Conservation (phyloP, 768 basidiomycete species). For the Suillus ampliporus region DNA sequence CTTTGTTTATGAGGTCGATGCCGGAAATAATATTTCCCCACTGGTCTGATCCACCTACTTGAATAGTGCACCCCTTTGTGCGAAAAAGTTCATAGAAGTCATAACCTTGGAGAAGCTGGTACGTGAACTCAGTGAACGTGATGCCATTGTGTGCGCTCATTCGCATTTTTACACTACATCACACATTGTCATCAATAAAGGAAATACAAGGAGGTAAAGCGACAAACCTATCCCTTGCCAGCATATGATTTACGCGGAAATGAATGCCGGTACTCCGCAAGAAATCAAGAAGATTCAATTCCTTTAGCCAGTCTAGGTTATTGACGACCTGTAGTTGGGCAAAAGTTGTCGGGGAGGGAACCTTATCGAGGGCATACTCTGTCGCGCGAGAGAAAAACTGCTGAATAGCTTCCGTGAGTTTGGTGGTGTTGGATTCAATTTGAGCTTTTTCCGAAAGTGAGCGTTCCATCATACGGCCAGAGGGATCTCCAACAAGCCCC, state of each 20-base stretch:
- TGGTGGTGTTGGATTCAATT: slow-evolving; percentile 67
- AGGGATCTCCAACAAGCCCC: slow-evolving; percentile 96
- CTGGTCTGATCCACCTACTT: slow-evolving; percentile 97
- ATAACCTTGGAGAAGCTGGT: slow-evolving; percentile 96
- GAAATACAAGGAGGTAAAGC: neutral
- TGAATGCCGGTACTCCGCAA: slow-evolving; percentile 80
- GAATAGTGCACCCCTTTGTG: slow-evolving; percentile 73
- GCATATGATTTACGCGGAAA: slow-evolving; percentile 87
- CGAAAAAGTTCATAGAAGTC: slow-evolving; percentile 85
- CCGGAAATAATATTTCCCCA: slow-evolving; percentile 98
- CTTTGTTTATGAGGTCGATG: slow-evolving; percentile 82
- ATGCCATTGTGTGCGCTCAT: slow-evolving; percentile 83
- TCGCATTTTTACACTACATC: slow-evolving; percentile 77
- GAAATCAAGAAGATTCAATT: slow-evolving; percentile 81
- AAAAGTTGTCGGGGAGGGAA: slow-evolving; percentile 18
- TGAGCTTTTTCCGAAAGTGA: slow-evolving; percentile 63
- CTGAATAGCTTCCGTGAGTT: slow-evolving; percentile 68
- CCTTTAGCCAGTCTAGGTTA: slow-evolving; percentile 80
- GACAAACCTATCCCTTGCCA: slow-evolving; percentile 84
- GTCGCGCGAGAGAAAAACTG: slow-evolving; percentile 74
- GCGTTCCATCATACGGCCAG: slow-evolving; percentile 85
- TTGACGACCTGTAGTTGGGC: slow-evolving; percentile 53
- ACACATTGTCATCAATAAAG: slow-evolving; percentile 13
- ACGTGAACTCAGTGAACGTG: slow-evolving; percentile 98
- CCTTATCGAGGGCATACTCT: slow-evolving; percentile 57